Conservation (phyloP, 2,329 filamentous ascomycete genomes). For the Bipolaris zeicola region DNA sequence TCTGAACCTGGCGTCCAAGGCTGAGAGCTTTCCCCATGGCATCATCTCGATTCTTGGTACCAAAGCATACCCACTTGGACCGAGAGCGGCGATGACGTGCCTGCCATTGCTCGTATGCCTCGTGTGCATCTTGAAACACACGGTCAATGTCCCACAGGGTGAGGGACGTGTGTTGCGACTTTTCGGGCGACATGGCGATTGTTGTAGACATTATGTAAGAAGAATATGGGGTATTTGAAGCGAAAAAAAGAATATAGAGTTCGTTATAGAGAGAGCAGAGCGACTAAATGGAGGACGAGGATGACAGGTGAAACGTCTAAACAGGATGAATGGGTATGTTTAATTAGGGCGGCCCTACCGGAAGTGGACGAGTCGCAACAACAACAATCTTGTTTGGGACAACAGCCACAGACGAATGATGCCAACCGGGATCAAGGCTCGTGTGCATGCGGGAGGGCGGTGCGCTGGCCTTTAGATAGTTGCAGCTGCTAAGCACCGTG, state of each 20-base stretch:
- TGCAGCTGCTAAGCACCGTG: slow-evolving; percentile 5
- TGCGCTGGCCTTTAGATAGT: slow-evolving; percentile 23
- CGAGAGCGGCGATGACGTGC: slow-evolving; percentile 27
- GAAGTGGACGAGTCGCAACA: slow-evolving; percentile 8
- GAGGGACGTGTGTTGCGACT: slow-evolving; percentile 38
- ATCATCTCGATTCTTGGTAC: slow-evolving; percentile 32
- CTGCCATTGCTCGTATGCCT: slow-evolving; percentile 42
- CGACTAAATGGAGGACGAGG: slow-evolving; percentile 5
- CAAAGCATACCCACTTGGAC: slow-evolving; percentile 35
- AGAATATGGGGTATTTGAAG: neutral
- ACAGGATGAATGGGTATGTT: slow-evolving; percentile 10
- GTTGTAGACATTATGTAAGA: slow-evolving; percentile 17
- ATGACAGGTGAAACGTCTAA: slow-evolving; percentile 1
- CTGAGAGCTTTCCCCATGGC: slow-evolving; percentile 33
- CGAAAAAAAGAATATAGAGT: neutral
- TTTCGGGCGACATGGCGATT: slow-evolving; percentile 31
- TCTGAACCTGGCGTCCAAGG: slow-evolving; percentile 35
- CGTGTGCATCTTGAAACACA: slow-evolving; percentile 42
- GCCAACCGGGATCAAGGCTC: slow-evolving; percentile 14
- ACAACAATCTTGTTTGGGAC: slow-evolving; percentile 16
- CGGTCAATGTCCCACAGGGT: slow-evolving; percentile 46
- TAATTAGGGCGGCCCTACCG: slow-evolving; percentile 12
- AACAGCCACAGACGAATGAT: slow-evolving; percentile 13
- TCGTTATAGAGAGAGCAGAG: slow-evolving; percentile 3
- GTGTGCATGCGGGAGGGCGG: slow-evolving; percentile 15